Evolutionary conservation across 2,329 filamentous ascomycete species (phyloP).

Genomic region (Ceratocystiopsis sp.): DNA sequence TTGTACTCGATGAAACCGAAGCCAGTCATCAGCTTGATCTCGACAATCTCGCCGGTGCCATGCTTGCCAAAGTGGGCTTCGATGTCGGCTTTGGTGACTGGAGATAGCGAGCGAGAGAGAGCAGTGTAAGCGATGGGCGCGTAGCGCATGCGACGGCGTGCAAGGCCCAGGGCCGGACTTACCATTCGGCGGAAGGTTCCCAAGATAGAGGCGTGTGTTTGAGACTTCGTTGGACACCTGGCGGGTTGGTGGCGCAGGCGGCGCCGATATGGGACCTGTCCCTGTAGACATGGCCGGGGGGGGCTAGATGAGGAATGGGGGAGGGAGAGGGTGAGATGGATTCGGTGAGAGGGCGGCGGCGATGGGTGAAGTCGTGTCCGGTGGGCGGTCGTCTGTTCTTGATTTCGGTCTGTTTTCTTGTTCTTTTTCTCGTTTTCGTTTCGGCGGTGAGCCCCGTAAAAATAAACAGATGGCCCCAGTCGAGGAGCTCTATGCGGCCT

Average conservation of each 20-base stretch:
- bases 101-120: constrained; percentile 16
- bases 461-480: too few species aligned
- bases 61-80: constrained; percentile 90
- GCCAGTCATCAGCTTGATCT: constrained; percentile 99
- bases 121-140: neutral
- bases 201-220: constrained; percentile 87
- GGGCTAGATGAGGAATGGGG: neutral
- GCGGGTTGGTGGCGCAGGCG: constrained; percentile 1
- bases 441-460: too few species aligned
- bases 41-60: constrained; percentile 92
- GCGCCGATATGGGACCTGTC: constrained; percentile 3
- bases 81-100: constrained; percentile 92
- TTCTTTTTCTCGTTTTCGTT: too few species aligned
- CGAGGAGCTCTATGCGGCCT: too few species aligned
- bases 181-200: constrained; percentile 80
- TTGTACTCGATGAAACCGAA: constrained; percentile 99
- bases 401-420: too few species aligned
- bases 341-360: too few species aligned
- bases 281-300: constrained; percentile 4
- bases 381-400: too few species aligned
- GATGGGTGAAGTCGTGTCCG: too few species aligned
- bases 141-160: too few species aligned
- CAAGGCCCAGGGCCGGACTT: too few species aligned
- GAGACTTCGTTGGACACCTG: constrained; percentile 54
- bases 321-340: too few species aligned